Percentiles rank a stretch among this genome's conserved stretches.
phyloP scores from a whole-genome alignment of 2,329 filamentous ascomycete species.

The Proliferodiscus dingleyae region DNA sequence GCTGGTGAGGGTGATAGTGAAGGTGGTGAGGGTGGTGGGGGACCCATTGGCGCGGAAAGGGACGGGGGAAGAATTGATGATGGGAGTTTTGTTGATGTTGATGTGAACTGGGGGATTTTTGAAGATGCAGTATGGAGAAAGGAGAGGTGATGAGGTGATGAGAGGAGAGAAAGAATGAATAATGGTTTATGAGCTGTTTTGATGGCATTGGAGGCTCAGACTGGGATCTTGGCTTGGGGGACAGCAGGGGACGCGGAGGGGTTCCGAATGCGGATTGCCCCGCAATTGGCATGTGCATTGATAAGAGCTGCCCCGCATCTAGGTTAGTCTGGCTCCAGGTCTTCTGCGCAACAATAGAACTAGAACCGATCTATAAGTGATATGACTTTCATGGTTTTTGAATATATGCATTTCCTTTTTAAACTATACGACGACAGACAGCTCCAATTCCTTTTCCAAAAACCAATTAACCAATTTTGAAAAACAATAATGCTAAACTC shows the following conservation, averaged over 20 bases:
- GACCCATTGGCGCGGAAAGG: neutral
- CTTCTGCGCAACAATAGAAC: too few relatives aligned
- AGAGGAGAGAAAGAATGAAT: neutral
- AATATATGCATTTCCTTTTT: too few relatives aligned
- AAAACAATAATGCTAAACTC: slow-evolving; percentile 2
- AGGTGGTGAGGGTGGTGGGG: neutral
- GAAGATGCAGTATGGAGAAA: neutral
- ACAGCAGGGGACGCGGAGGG: too few relatives aligned
- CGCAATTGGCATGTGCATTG: too few relatives aligned
- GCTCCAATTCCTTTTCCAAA: slow-evolving; percentile 1
- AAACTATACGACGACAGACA: too few relatives aligned
- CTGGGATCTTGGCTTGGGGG: neutral
- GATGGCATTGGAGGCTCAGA: neutral
- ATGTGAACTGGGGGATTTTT: neutral
- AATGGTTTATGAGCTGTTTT: too few relatives aligned
- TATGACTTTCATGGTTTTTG: too few relatives aligned
- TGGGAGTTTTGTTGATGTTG: neutral
- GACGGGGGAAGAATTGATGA: neutral
- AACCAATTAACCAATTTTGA: neutral
- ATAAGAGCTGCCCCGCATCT: too few relatives aligned
- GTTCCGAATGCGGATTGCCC: too few relatives aligned
- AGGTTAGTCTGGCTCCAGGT: too few relatives aligned
- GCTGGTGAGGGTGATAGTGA: too few relatives aligned
- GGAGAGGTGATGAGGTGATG: neutral
- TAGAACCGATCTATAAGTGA: too few relatives aligned